These are phyloP conservation scores for Geranium rotundifolium DNA, from an alignment of 345 rosid genomes.

Conservation along the genomic window DNA sequence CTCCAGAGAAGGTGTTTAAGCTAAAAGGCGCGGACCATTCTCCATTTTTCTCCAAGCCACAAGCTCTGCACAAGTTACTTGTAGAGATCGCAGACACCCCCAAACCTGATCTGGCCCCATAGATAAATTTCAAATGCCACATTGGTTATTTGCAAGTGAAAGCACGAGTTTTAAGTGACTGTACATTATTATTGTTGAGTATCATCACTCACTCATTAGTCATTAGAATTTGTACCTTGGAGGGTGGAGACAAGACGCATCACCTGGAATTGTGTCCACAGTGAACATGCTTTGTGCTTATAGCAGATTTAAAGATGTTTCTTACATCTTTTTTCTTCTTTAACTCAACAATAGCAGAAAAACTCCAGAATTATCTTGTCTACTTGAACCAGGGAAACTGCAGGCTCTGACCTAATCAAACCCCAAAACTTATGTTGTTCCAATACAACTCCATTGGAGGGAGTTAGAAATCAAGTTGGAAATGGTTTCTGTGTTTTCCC, in stretches of 20 bases:
- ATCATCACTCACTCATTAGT: too few species aligned
- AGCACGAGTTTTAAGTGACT: too few species aligned
- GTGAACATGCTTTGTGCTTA: too few species aligned
- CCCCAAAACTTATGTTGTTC: constrained; percentile 50
- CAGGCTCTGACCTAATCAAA: constrained; percentile 39
- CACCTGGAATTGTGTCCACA: too few species aligned
- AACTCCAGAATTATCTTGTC: constrained; percentile 37
- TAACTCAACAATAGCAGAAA: constrained; percentile 11
- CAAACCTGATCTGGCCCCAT: constrained; percentile 1
- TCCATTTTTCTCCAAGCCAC: constrained; percentile 98
- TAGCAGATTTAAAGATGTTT: too few species aligned
- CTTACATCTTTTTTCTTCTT: too few species aligned
- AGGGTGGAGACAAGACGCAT: too few species aligned
- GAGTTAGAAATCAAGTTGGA: constrained; percentile 25
- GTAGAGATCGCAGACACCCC: constrained; percentile 62
- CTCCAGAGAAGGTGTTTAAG: constrained; percentile 67
- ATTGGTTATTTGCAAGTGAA: too few species aligned
- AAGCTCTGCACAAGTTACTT: constrained; percentile 73
- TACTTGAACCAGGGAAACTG: constrained; percentile 23
- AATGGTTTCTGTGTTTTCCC: constrained; percentile 25
- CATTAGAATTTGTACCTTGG: too few species aligned
- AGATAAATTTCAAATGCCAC: too few species aligned
- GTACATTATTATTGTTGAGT: too few species aligned
- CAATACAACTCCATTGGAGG: constrained; percentile 26
- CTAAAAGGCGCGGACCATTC: constrained; percentile 93